Evolutionary conservation across 1,139 yeast genomes (phyloP).

Genomic region (Kluyveromyces sp.): DNA sequence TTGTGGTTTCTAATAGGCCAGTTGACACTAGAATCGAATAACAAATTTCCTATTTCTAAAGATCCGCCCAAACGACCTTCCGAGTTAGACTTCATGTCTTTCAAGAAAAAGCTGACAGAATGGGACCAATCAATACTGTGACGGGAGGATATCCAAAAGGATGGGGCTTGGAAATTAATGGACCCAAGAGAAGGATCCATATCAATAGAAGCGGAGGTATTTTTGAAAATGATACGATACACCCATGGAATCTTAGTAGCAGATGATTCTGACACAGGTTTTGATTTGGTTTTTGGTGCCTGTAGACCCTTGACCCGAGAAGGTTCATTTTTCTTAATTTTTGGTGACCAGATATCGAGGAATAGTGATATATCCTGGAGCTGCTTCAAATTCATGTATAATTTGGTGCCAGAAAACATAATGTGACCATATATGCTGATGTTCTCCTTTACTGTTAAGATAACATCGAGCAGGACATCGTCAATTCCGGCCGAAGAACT

Average conservation of each 20-base stretch:
- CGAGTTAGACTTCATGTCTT: constrained; percentile 45
- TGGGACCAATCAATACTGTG: constrained; percentile 71
- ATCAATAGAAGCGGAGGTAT: constrained; percentile 53
- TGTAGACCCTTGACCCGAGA: no score
- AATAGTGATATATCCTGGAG: constrained; percentile 79
- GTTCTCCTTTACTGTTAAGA: constrained; percentile 37
- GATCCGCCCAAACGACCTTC: constrained; percentile 76
- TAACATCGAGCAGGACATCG: constrained; percentile 37
- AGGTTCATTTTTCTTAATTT: not conserved
- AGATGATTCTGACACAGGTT: not conserved
- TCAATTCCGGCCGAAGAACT: constrained; percentile 67
- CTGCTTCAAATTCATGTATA: constrained; percentile 73
- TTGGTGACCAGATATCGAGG: constrained; percentile 63
- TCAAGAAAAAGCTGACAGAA: constrained; percentile 54
- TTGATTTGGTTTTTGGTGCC: not conserved
- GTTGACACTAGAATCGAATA: constrained; percentile 57
- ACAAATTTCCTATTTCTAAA: constrained; percentile 42
- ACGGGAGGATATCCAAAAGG: constrained; percentile 62
- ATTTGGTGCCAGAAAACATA: constrained; percentile 47
- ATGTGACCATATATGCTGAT: constrained; percentile 44
- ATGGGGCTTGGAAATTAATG: constrained; percentile 45
- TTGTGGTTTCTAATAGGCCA: constrained; percentile 51
- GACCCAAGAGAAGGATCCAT: constrained; percentile 81
- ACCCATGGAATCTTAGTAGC: constrained; percentile 63
- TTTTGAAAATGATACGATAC: constrained; percentile 48